Conservation (phyloP, 1,284 basidiomycete genomes). For the Fomitopsis schrenkii region DNA sequence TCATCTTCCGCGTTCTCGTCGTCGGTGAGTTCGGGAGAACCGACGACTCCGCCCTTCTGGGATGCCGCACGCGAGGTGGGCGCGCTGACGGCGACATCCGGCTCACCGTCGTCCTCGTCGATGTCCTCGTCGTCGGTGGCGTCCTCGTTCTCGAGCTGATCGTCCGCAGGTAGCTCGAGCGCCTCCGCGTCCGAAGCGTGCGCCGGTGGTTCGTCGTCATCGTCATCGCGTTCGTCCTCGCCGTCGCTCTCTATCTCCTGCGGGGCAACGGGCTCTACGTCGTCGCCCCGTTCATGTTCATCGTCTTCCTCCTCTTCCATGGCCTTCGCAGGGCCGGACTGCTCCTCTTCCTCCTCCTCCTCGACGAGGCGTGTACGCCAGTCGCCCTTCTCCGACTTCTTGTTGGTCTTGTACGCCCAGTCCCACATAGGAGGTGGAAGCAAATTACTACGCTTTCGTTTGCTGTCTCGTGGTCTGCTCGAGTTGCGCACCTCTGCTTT, state of each 20-base stretch:
- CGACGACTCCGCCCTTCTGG: slow-evolving; percentile 12
- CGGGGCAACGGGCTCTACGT: slow-evolving; percentile 1
- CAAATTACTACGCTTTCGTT: slow-evolving; percentile 57
- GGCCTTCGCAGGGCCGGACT: slow-evolving; percentile 44
- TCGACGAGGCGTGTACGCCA: slow-evolving; percentile 44
- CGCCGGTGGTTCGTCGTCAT: slow-evolving; percentile 13
- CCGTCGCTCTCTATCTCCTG: slow-evolving; percentile 10
- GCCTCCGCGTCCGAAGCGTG: slow-evolving; percentile 10
- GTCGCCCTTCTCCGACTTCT: slow-evolving; percentile 18
- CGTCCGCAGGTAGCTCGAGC: slow-evolving; percentile 11
- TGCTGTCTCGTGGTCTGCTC: slow-evolving; percentile 27
- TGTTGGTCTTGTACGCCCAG: slow-evolving; percentile 57
- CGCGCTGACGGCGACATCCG: slow-evolving; percentile 11
- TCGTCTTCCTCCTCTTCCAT: slow-evolving; percentile 64
- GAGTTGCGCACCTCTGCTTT: slow-evolving; percentile 12
- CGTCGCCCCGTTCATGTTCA: slow-evolving; percentile 30
- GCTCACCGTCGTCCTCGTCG: slow-evolving; percentile 28
- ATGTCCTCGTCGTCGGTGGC: slow-evolving; percentile 21
- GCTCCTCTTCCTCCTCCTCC: slow-evolving; percentile 49
- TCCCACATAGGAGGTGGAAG: slow-evolving; percentile 76
- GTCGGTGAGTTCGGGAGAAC: slow-evolving; percentile 22
- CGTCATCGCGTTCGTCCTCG: slow-evolving; percentile 17
- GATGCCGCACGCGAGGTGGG: slow-evolving; percentile 10
- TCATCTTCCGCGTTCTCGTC: slow-evolving; percentile 19
- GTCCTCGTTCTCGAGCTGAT: slow-evolving; percentile 16